These are phyloP conservation scores for Gastrolobium villosum DNA, from an alignment of 306 rosid species.

Conservation along the genomic window DNA sequence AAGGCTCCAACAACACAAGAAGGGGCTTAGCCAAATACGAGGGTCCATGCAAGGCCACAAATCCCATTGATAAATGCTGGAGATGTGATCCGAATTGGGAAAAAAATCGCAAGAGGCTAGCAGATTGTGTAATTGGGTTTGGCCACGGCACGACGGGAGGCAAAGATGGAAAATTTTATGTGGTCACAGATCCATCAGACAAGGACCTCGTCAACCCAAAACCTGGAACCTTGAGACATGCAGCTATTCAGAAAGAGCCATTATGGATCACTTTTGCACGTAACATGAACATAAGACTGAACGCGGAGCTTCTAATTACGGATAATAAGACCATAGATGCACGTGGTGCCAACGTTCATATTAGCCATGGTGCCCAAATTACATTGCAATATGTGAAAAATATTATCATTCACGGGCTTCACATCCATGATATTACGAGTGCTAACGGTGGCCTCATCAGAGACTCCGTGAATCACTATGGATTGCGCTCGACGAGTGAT, in stretches of 20 bases:
- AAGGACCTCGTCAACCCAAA: conserved; percentile 45
- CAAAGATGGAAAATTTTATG: conserved; percentile 49
- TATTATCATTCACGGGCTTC: conserved; percentile 55
- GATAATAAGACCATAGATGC: conserved; percentile 58
- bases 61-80: conserved; percentile 63
- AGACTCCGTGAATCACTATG: conserved; percentile 55
- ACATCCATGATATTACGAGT: conserved; percentile 45
- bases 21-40: conserved; percentile 34
- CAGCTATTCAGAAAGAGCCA: conserved; percentile 46
- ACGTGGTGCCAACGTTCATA: conserved; percentile 59
- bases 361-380: conserved; percentile 55
- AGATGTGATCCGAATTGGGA: conserved; percentile 62
- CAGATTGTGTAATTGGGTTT: conserved; percentile 57
- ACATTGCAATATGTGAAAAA: conserved; percentile 60
- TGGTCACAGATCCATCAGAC: conserved; percentile 47
- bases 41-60: conserved; percentile 46
- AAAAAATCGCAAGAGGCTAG: conserved; percentile 52
- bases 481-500: conserved; percentile 47
- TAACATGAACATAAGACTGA: conserved; percentile 51
- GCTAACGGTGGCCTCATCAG: conserved; percentile 53
- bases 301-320: background rate
- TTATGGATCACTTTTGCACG: conserved; percentile 55
- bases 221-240: conserved; percentile 56
- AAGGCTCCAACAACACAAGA: conserved; percentile 43
- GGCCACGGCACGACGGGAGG: conserved; percentile 56